A percentile compares a stretch with the other conserved stretches of the same genome.
phyloP scores from a whole-genome alignment of 495 filamentous ascomycete genomes.

The Parmelia sp. region DNA sequence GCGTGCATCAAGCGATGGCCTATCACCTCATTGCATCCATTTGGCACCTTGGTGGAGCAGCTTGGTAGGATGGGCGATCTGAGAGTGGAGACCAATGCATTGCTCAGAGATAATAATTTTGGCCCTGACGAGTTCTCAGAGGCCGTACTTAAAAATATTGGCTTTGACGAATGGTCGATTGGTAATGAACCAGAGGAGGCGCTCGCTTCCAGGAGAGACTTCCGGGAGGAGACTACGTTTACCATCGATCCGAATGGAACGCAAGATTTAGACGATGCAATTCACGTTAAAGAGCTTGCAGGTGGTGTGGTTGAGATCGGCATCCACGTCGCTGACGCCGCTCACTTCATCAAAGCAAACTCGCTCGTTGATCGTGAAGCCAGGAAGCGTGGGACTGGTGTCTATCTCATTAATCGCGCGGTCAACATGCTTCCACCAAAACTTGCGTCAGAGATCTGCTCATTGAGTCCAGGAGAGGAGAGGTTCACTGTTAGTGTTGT shows the following conservation, averaged over 20 bases:
- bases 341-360: conserved; percentile 94
- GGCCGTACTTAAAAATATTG: conserved; percentile 87
- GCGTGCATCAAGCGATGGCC: conserved; percentile 99
- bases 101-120: conserved; percentile 98
- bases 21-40: conserved; percentile 97
- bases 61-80: conserved; percentile 96
- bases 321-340: conserved; percentile 91
- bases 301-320: conserved; percentile 90
- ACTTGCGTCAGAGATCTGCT: conserved; percentile 79
- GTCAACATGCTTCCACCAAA: conserved; percentile 86
- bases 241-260: conserved; percentile 81
- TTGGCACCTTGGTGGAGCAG: conserved; percentile 94
- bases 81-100: conserved; percentile 93
- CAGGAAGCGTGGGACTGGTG: conserved; percentile 94
- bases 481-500: conserved; percentile 88
- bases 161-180: conserved; percentile 84
- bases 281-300: conserved; percentile 75
- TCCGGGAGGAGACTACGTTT: conserved; percentile 84
- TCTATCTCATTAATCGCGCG: conserved; percentile 84
- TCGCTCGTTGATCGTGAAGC: conserved; percentile 95
- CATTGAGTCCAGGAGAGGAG: conserved; percentile 76
- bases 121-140: conserved; percentile 96
- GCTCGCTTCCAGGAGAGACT: conserved; percentile 75
- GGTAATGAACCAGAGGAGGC: conserved; percentile 71
- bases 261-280: conserved; percentile 81